phyloP scores from a whole-genome alignment of 2,329 filamentous ascomycete species.

The Coniella vitis region DNA sequence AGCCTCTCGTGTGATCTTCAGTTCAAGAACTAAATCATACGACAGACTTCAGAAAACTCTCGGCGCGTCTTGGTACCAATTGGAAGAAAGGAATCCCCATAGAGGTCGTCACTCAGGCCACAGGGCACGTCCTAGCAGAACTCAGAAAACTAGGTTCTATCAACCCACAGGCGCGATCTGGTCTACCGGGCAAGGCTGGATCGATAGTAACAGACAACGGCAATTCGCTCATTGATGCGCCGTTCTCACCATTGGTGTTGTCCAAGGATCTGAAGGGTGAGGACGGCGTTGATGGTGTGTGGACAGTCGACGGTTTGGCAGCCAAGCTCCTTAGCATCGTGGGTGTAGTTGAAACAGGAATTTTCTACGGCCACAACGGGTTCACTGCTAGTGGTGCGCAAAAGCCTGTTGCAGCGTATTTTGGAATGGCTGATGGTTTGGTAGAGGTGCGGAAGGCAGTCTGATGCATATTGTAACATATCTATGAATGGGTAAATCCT shows the following conservation, averaged over 20 bases:
- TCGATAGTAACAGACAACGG: slow-evolving; percentile 76
- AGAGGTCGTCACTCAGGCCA: slow-evolving; percentile 83
- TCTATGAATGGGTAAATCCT: too few relatives aligned
- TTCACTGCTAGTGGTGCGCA: slow-evolving; percentile 66
- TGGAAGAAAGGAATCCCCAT: slow-evolving; percentile 86
- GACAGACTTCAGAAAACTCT: slow-evolving; percentile 83
- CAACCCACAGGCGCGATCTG: slow-evolving; percentile 64
- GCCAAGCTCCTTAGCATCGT: slow-evolving; percentile 71
- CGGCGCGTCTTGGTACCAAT: slow-evolving; percentile 61
- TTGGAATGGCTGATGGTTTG: slow-evolving; percentile 75
- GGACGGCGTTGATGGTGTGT: slow-evolving; percentile 58
- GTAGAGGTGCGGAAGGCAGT: slow-evolving; percentile 41
- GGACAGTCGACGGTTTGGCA: slow-evolving; percentile 74
- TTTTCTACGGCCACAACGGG: slow-evolving; percentile 81
- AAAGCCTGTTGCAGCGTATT: slow-evolving; percentile 91
- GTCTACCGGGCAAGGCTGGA: slow-evolving; percentile 70
- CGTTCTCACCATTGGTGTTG: slow-evolving; percentile 70
- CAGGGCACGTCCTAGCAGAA: slow-evolving; percentile 66
- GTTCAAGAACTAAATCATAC: slow-evolving; percentile 5
- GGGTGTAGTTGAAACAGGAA: slow-evolving; percentile 84
- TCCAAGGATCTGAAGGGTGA: slow-evolving; percentile 40
- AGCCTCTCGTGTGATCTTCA: background rate
- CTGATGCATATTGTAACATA: too few relatives aligned
- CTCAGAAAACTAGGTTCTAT: slow-evolving; percentile 67
- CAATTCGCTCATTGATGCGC: slow-evolving; percentile 88